Base-by-base conservation (phyloP, 208 protist species). In the Crithidia fasciculata region DNA sequence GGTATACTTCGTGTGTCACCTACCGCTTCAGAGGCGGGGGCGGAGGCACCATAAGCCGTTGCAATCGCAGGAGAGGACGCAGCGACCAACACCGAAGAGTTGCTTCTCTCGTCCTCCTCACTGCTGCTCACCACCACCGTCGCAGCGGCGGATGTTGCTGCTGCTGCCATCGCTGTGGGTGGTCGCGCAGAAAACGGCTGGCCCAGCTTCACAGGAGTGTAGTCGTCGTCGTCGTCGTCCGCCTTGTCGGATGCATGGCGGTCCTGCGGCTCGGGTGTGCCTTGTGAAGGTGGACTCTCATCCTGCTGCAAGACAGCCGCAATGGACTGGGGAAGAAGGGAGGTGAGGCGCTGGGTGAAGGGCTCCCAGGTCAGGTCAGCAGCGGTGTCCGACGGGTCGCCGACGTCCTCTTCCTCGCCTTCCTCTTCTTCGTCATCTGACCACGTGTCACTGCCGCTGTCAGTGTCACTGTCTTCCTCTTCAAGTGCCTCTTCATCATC, bases 171-270 rank as follows among this genome's bases (percentile, higher is more conserved):
- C 10, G 16, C 58, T 52, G 44, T 9, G 12, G 13, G 8, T 9
- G 53, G 43, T 6, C 55, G 43, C 47, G 53, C 37, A 43, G 28
- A 10, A 47, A 37, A 61, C 40, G 41, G 4, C 4, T 18, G 65
- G 8, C 50, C 50, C 8, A 57, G 56, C 37, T 63, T 78, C 45
- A 84, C 80, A 2, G 80, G 80, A 7, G 80, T 80, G 41, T 76
- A 84, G 37, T 81, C 76, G 2, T n/a, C 68, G 37, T 69, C 67
- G 18, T 67, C 64, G 16, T 59, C 55, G 12, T 59, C 52, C 2
- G 28, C 28, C 28, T 28, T 28, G 28, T 28, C 28, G 28, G 28
- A 28, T 28, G 28, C 28, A 37, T 39, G 8, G 50, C 50, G 50
- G 50, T 55, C 6, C 12, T 55, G 45, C 45, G 45, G 45, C 45